Base-by-base conservation (phyloP, 768 basidiomycete genomes). In the Ephemerocybe angulata region DNA sequence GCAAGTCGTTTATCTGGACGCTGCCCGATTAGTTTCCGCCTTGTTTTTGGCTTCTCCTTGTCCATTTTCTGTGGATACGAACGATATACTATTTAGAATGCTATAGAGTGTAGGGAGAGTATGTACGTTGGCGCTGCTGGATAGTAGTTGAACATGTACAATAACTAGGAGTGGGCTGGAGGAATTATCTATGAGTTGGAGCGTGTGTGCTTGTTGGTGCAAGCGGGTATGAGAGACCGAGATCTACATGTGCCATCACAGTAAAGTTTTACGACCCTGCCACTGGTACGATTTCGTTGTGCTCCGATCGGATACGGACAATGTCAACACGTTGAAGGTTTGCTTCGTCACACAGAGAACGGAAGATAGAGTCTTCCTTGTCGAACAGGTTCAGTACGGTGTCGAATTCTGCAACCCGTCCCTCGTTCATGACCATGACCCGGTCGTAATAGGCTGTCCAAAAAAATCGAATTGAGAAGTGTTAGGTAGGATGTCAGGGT, bases 361-460 rank as follows among this genome's bases (percentile, higher is more conserved):
- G 74, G 75, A 88, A 88, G 53, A 88, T 82, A 1, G 85, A 87
- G 51, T 76, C 74, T 49, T 77, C 69, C 53, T 76, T 76, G 63
- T 85, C 80, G 60, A 82, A 83, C 5, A 90, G 76, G 58, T 75
- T 77, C 40, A 86, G 73, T 3, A 88, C 87, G 1, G 85, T 84
- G 68, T 89, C 88, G 62, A 82, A 88, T 67, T 90, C 88, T 11
- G 82, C 84, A 2, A 88, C 80, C 28, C 70, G 63, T 3, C 89
- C 88, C 30, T 76, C 67, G 60, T 87, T 82, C 84, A 92, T 86
- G 41, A 90, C 87, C 13, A 90, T 69, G 25, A 89, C 76, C n/a
- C 82, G 76, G 62, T 88, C 85, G 57, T 85, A 87, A 61, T 86
- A 79, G 0, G 75, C 81, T 82, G 40, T 2, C 57, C 13, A 41